These are phyloP conservation scores for Rhodotorula sp. DNA, from an alignment of 1,284 basidiomycete species.

Conservation along the genomic window DNA sequence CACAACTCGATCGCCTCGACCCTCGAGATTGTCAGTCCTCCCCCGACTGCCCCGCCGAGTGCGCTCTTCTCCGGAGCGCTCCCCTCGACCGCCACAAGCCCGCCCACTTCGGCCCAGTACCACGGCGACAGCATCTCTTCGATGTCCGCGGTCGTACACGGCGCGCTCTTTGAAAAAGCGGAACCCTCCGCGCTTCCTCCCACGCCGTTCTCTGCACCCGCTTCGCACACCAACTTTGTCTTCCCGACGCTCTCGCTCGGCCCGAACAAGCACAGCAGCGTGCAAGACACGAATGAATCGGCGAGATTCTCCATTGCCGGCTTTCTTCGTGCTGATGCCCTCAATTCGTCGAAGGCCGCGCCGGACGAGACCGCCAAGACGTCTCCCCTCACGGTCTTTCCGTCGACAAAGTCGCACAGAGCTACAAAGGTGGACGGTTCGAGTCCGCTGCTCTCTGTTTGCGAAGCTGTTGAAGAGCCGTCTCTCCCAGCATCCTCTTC, in stretches of 20 bases:
- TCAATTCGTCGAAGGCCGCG: not conserved
- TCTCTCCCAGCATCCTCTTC: not conserved
- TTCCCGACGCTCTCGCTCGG: not conserved
- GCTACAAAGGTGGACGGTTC: too few species aligned
- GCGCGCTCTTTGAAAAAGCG: not conserved
- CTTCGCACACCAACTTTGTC: not conserved
- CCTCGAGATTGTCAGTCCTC: slow-evolving; percentile 6
- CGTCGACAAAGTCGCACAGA: not conserved
- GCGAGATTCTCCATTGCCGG: not conserved
- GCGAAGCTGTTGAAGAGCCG: too few species aligned
- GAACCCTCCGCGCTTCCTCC: not conserved
- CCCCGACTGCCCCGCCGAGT: not conserved
- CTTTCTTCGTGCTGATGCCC: not conserved
- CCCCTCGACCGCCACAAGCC: slow-evolving; percentile 2
- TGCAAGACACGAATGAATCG: not conserved
- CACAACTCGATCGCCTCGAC: slow-evolving; percentile 3
- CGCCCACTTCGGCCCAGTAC: not conserved
- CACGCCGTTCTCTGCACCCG: not conserved
- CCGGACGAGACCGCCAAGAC: not conserved
- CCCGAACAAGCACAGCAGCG: not conserved
- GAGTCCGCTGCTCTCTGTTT: too few species aligned
- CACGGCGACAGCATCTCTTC: slow-evolving; percentile 5
- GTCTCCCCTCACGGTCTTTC: not conserved
- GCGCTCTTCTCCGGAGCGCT: slow-evolving; percentile 7
- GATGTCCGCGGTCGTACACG: slow-evolving; percentile 8